phyloP scores from a whole-genome alignment of 2,329 filamentous ascomycete genomes.

The Cadophora luteo-olivacea region DNA sequence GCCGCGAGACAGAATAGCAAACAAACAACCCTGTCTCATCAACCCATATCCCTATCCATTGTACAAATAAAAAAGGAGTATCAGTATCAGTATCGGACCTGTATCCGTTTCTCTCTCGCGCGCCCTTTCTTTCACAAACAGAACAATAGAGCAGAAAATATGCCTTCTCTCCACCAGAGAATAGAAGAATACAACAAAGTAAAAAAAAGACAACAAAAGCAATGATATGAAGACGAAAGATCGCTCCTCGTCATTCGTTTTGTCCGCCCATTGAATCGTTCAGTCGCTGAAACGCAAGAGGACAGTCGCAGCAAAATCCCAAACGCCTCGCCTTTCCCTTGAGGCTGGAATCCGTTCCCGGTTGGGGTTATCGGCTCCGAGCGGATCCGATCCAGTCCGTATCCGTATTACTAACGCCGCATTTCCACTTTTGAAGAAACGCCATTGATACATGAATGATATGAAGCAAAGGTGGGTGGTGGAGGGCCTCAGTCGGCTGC shows the following conservation, averaged over 20 bases:
- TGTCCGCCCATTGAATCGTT: background rate
- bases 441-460: constrained; percentile 37
- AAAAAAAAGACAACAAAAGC: background rate
- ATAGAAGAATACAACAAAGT: background rate
- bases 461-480: background rate
- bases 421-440: constrained; percentile 31
- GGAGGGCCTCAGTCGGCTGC: constrained; percentile 43
- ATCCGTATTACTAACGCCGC: constrained; percentile 30
- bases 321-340: constrained; percentile 1
- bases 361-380: background rate
- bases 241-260: background rate
- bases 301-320: constrained; percentile 6
- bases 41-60: constrained; percentile 14
- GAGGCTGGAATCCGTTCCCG: background rate
- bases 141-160: background rate
- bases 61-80: constrained; percentile 12
- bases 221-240: constrained; percentile 9
- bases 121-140: background rate
- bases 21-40: background rate
- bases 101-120: background rate
- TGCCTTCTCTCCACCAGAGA: background rate
- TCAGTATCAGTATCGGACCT: background rate
- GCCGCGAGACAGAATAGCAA: background rate
- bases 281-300: constrained; percentile 1
- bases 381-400: constrained; percentile 6